Evolutionary conservation across 176 grass and related monocot species (phyloP), one percentile per base, ranked within the genome.

Genomic region (Aegilops longissima): DNA sequence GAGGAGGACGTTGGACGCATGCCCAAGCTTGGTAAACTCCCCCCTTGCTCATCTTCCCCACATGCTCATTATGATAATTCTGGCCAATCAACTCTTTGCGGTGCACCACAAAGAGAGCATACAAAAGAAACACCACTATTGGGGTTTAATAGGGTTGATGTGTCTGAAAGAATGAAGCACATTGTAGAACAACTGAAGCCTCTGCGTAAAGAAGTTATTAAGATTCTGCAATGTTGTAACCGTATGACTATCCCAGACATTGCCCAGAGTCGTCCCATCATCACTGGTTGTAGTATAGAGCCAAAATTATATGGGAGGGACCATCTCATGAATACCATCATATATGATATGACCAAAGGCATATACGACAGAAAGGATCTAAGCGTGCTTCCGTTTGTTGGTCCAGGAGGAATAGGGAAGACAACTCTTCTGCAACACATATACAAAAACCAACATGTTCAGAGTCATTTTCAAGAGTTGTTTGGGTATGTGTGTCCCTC

Each of bases 341-440:
- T 34, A 34, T 3, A 34, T 34, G 33, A 34, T 34, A 34, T 34
- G 3, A 34, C 33, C 33, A 34, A 34, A 3, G 4, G 12, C 10
- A 0, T 34, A 58, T 61, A 18, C 45, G 27, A 2, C 47, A 16
- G 10, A 0, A 2, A 51, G 13, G 54, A 42, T 1, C 18, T 89
- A 0, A 45, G 36, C 2, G 59, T 90, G 4, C 25, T 92, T 80
- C 61, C 83, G 1, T 77, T 92, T 69, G 79, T 87, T 63, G 91
- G 91, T 3, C 66, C 77, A 0, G 87, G 91, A 0, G 91, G 86
- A 0, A 61, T 92, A 64, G 80, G 91, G 4, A 92, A 92, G 77
- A 92, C 83, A 61, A 76, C 91, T 76, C 68, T 92, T 31, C 62
- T 34, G 30, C 73, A 92, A 42, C 10, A 83, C 5, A 12, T 89